phyloP scores from a whole-genome alignment of 2,329 filamentous ascomycete species.

The Immersiporthe knoxdaviesiana region DNA sequence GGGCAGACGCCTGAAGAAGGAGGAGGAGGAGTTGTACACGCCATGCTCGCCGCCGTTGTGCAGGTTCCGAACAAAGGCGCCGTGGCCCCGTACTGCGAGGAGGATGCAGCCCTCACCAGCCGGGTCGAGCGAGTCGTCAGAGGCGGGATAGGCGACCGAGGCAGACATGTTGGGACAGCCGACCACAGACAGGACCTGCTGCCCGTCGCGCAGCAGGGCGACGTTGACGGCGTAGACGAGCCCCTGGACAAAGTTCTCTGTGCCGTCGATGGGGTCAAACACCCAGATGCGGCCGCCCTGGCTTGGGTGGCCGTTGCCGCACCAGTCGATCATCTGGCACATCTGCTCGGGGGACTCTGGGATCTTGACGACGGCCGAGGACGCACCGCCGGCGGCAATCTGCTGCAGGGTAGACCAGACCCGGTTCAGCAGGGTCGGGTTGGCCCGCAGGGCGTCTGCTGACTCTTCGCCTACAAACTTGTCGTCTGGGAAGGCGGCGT shows the following conservation, averaged over 20 bases:
- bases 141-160: constrained; percentile 44
- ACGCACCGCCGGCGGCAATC: constrained; percentile 34
- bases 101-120: constrained; percentile 51
- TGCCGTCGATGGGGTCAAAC: constrained; percentile 65
- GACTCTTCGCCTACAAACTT: constrained; percentile 60
- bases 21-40: neutral
- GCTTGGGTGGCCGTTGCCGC: constrained; percentile 45
- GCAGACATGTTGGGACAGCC: constrained; percentile 46
- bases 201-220: constrained; percentile 53
- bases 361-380: constrained; percentile 33
- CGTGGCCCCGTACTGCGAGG: constrained; percentile 53
- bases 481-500: constrained; percentile 54
- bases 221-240: constrained; percentile 63
- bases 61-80: constrained; percentile 52
- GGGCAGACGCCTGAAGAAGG: constrained; percentile 38
- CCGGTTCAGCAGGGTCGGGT: constrained; percentile 46
- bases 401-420: constrained; percentile 45
- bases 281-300: constrained; percentile 54
- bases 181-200: constrained; percentile 54
- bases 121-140: constrained; percentile 49
- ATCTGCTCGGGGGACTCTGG: constrained; percentile 49
- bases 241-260: constrained; percentile 57
- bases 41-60: constrained; percentile 29
- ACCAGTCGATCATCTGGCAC: constrained; percentile 58
- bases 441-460: constrained; percentile 49